Percentiles rank a stretch among this genome's conserved stretches.
phyloP scores from a whole-genome alignment of 495 filamentous ascomycete species.

The Penicillium soppii region DNA sequence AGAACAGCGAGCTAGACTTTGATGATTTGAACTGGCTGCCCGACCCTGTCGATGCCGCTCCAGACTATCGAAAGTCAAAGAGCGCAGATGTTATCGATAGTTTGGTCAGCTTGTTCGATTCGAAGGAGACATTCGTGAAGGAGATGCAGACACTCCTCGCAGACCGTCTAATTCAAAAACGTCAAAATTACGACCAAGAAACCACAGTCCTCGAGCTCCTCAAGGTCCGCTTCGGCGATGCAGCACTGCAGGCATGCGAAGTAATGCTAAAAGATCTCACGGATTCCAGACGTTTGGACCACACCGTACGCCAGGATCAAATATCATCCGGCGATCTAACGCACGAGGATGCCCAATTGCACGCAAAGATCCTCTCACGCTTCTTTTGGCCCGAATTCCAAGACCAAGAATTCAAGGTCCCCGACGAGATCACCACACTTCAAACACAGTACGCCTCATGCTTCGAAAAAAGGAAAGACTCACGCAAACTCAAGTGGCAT shows the following conservation, averaged over 20 bases:
- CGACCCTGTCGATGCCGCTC: constrained; percentile 87
- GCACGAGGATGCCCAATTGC: constrained; percentile 39
- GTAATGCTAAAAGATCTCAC: constrained; percentile 97
- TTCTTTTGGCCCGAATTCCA: constrained; percentile 91
- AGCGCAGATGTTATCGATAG: constrained; percentile 89
- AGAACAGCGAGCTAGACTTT: constrained; percentile 75
- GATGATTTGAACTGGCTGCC: constrained; percentile 90
- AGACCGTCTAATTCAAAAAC: constrained; percentile 74
- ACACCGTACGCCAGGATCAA: constrained; percentile 55
- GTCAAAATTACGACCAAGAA: constrained; percentile 71
- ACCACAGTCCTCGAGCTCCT: constrained; percentile 79
- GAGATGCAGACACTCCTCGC: constrained; percentile 86
- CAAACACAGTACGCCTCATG: constrained; percentile 70
- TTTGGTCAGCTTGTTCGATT: constrained; percentile 81
- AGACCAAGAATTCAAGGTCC: constrained; percentile 72
- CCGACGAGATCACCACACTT: constrained; percentile 57
- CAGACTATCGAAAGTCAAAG: constrained; percentile 87
- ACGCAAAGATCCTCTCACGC: constrained; percentile 84
- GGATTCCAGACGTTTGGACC: constrained; percentile 74
- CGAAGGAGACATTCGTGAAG: constrained; percentile 85
- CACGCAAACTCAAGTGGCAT: constrained; percentile 85
- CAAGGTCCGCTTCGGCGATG: constrained; percentile 85
- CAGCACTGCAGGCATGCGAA: constrained; percentile 82
- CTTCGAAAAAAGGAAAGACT: constrained; percentile 77
- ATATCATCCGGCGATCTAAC: constrained; percentile 19